Base-by-base conservation (phyloP, 331 rosid genomes). In the Cucumis variabilis region DNA sequence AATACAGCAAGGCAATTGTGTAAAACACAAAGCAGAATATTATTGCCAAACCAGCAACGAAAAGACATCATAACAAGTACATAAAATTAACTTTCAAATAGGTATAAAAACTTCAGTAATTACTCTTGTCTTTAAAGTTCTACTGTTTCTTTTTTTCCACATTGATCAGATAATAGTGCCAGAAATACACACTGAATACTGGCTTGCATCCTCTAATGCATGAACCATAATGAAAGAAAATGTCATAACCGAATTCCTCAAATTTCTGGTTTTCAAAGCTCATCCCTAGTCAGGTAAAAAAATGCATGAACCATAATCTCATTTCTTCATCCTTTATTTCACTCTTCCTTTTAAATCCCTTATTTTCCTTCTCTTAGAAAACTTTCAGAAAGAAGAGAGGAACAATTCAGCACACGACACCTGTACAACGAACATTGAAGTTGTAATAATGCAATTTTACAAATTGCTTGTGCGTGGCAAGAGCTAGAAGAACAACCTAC, bases 401-500 rank as follows among this genome's bases (percentile, higher is more conserved):
- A 80, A 80, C 58, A 80, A 55, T 80, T 55, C 50, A 27, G 48
- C 67, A 51, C 48, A 53, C 19, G 68, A 30, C 8, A 80, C 11
- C 48, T 58, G 48, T 19, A 58, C 16, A 53, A 80, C 17, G 55
- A 82, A 30, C 30, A 30, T 82, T 51, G 37, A 41, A 23, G 71
- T 82, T 28, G 53, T 28, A 33, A 62, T 28, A 33, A 63, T 63
- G 62, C 74, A 83, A 20, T 13, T 7, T 63, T 33, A 82, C 80
- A 80, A 50, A 70, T 86, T 51, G 12, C 86, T 58, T 55, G 81
- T 76, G 73, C 67, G 84, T 21, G 85, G 82, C 86, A 74, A 85
- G 87, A 75, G 75, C 67, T 30, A 85, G 70, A 41, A 27, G 51
- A 88, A 66, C 76, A 83, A 87, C 94, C 94, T 87, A 97, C 99